Base-by-base conservation (phyloP, 2,329 filamentous ascomycete species). In the Fusarium zealandicum region DNA sequence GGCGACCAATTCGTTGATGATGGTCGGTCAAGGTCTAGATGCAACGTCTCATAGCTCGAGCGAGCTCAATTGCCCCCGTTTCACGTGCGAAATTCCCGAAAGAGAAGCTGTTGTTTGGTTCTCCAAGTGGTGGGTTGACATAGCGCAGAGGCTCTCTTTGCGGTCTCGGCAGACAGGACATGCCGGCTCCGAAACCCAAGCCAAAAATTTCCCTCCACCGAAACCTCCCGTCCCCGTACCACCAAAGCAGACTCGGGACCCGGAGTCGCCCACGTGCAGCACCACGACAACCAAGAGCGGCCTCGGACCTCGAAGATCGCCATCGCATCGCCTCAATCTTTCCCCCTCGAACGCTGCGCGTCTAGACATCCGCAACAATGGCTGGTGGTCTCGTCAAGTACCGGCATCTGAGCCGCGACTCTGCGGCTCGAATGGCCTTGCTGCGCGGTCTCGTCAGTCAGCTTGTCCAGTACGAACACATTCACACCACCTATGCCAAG, bases 371-470 rank as follows among this genome's bases (percentile, higher is more conserved):
- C 28, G 57, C 43, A 36, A 72, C 55, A 65, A 96, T 97, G 93
- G 92, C 92, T 63, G 92, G 92, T 69, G 92, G 90, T 64, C 82
- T 86, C 63, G 84, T 91, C 74, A 96, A 92, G 79, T 96, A 93
- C 79, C 89, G 95, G 66, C 90, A 96, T 76, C 81, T 99, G 58
- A 88, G 87, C 76, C 92, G 95, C 67, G 83, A 86, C 65, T 96
- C 92, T 44, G 81, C 93, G 49, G 95, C 97, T 74, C 86, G 95
- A 73, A 86, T 93, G 79, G 93, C 95, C 46, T 86, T 99, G 66
- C 87, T 99, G 65, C 92, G 95, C 70, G 97, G 98, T 77, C 82
- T 99, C 57, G 93, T 98, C 73, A 96, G 93, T 65, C 95, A 93
- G 48, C 89, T 99, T 64, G 90, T 99, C 78, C 84, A 90, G 75